phyloP scores from a whole-genome alignment of 495 filamentous ascomycete genomes.

The Podospora pseudocomata region DNA sequence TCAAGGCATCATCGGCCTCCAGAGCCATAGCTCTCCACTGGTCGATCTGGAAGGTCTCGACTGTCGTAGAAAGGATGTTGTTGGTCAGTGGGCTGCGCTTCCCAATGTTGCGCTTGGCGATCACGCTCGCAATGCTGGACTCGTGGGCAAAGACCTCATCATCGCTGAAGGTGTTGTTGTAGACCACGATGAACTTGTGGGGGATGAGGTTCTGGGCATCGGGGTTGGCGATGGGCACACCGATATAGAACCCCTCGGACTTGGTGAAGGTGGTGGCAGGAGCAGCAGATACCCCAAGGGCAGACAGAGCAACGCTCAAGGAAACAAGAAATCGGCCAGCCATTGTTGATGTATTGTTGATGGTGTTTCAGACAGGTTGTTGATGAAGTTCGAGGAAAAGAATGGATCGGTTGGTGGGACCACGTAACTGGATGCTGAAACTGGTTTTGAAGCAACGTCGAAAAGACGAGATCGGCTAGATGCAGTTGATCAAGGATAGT shows the following conservation, averaged over 20 bases:
- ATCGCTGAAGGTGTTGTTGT: constrained; percentile 43
- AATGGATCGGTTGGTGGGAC: background rate
- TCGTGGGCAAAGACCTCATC: constrained; percentile 41
- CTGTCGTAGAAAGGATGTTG: constrained; percentile 37
- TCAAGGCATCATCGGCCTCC: constrained; percentile 46
- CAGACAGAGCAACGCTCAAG: constrained; percentile 32
- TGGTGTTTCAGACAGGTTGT: constrained; percentile 8
- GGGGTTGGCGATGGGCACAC: constrained; percentile 45
- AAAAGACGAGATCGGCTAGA: background rate
- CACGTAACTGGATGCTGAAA: constrained; percentile 3
- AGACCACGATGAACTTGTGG: constrained; percentile 50
- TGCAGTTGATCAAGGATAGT: background rate
- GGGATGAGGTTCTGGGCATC: constrained; percentile 38
- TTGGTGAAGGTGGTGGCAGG: constrained; percentile 23
- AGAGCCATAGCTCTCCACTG: constrained; percentile 47
- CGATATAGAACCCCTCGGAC: constrained; percentile 31
- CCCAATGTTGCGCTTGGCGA: constrained; percentile 47
- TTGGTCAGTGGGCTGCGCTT: constrained; percentile 40
- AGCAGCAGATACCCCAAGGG: constrained; percentile 33
- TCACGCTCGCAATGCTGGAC: constrained; percentile 37
- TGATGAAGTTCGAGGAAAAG: constrained; percentile 2
- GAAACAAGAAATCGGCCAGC: constrained; percentile 29
- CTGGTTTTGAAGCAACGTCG: background rate
- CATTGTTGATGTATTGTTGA: constrained; percentile 19
- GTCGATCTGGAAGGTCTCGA: constrained; percentile 42